Evolutionary conservation across 78 protist genomes (phyloP), one percentile per base, ranked within the genome.

Genomic region (Ministeria vibrans): DNA sequence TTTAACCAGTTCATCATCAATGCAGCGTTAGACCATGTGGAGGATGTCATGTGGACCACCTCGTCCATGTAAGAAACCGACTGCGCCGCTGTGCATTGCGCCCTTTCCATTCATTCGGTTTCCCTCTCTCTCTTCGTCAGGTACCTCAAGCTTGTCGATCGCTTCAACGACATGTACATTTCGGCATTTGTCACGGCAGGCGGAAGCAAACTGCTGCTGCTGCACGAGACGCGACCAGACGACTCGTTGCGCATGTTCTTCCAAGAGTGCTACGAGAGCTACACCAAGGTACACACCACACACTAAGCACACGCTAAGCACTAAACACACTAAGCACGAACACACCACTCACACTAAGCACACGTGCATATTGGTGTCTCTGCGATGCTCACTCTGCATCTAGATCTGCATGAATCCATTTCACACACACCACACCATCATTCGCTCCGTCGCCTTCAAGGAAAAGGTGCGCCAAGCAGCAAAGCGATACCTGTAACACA

Each of bases 261-360:
- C 15, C 13, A 34, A 42, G 88, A 84, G 18, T 85, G 79, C 23
- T n/a, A 88, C 78, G 91, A 88, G 51, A n/a, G 63, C 0, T 88
- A 80, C 69, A 32, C 84, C 38, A 83, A 76, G 59, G 75, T 72
- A 7, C 93, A 96, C 44, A 96, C 39, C 32, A 96, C n/a, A n/a
- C n/a, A n/a, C n/a, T n/a, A n/a, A n/a, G n/a, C n/a, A n/a, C n/a
- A n/a, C n/a, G n/a, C n/a, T n/a, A n/a, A n/a, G n/a, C n/a, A n/a
- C n/a, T n/a, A n/a, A n/a, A n/a, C n/a, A n/a, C n/a, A n/a, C n/a
- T n/a, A n/a, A n/a, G n/a, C n/a, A n/a, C n/a, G n/a, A n/a, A n/a
- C n/a, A n/a, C n/a, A n/a, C n/a, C n/a, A n/a, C n/a, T n/a, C n/a
- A n/a, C n/a, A n/a, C n/a, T n/a, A n/a, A n/a, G n/a, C n/a, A n/a